Percentiles rank a stretch among this genome's conserved stretches.
phyloP scores from a whole-genome alignment of 176 grass and related monocot species.

The Neostapfia colusana region DNA sequence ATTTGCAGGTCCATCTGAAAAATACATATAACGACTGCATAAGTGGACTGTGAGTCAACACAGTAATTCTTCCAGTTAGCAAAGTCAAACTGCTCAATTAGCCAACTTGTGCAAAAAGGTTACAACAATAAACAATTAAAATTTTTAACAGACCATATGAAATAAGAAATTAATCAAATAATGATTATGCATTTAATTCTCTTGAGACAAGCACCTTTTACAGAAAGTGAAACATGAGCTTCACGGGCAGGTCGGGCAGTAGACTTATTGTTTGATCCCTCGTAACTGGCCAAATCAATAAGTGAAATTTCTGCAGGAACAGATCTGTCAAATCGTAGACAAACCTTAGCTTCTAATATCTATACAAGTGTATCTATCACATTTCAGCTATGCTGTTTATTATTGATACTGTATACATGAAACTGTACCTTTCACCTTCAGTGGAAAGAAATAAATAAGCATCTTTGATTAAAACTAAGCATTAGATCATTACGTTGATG shows the following conservation, averaged over 20 bases:
- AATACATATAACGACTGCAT: constrained; percentile 1
- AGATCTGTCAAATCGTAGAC: constrained; percentile 10
- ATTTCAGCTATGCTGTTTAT: constrained; percentile 4
- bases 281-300: constrained; percentile 62
- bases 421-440: background rate
- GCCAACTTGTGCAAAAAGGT: background rate
- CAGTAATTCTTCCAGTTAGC: constrained; percentile 14
- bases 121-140: background rate
- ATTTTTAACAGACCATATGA: background rate
- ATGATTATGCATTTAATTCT: constrained; percentile 26
- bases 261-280: constrained; percentile 43
- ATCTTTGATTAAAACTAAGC: background rate
- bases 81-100: background rate
- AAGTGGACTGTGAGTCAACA: constrained; percentile 13
- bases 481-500: background rate
- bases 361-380: constrained; percentile 21
- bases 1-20: constrained; percentile 24
- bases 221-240: constrained; percentile 69
- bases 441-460: constrained; percentile 16
- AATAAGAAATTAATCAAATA: constrained; percentile 13
- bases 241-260: constrained; percentile 44
- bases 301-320: constrained; percentile 57
- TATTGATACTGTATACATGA: background rate
- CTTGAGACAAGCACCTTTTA: constrained; percentile 51
- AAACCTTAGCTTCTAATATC: constrained; percentile 11